Evolutionary conservation across 768 basidiomycete species (phyloP), one percentile per base, ranked within the genome.

Genomic region (Thelephora aurantiotincta): DNA sequence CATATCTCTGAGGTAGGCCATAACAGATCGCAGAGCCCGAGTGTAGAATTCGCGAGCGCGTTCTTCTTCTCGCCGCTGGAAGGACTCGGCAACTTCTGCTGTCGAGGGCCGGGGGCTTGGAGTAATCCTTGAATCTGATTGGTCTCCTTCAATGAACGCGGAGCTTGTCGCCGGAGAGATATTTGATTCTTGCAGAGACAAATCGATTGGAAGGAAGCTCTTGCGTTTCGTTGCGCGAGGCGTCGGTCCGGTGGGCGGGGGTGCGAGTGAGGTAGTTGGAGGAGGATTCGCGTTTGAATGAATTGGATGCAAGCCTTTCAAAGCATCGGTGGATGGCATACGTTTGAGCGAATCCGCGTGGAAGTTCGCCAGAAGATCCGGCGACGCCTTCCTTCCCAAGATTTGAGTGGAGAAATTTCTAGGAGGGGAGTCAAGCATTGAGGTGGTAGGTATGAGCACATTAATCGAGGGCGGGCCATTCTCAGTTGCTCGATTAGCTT

Each of bases 1-100:
- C 78, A 99, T 83, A 57, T 99, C 96, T 56, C 80, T 80, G 16
- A 99, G 73, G 63, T 98, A 99, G 6, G 91, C 89, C 84, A 98
- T 93, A 14, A 99, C 78, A 9, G 87, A 85, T 48, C 87, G 77
- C 46, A 99, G 70, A 30, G 89, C 91, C 38, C 85, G 74, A 56
- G 77, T 79, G 59, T 83, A 82, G 26, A 77, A 72, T 57, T 87
- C 84, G 26, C 77, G 71, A 14, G 71, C 74, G 30, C 78, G 71
- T 51, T 85, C 83, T 61, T 82, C 81, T 64, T 87, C 84, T 47
- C 73, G 74, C 34, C 76, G 75, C 47, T 71, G 60, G 46, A 67
- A 63, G 43, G 74, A 71, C 45, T 80, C 80, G 49, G 63, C 49
- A 2, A 57, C 48, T 19, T 58, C 64, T 48, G 69, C 68, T 20